A percentile compares a stretch with the other conserved stretches of the same genome.
Conservation (phyloP, 306 rosid species). For the Cicer bijugum region DNA sequence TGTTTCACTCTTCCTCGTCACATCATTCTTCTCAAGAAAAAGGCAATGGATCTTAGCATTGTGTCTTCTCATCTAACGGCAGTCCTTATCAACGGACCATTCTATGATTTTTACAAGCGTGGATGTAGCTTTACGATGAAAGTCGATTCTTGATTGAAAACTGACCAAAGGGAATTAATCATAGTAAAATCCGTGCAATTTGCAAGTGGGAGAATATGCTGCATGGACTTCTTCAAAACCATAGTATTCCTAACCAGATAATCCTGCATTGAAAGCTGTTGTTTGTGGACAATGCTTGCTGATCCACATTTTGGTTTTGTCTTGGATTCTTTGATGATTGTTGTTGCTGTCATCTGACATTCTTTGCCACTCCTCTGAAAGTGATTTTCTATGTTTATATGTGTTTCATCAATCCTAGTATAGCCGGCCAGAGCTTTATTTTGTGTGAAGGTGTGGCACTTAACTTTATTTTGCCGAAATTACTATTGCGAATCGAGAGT, state of each 20-base stretch:
- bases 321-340: constrained; percentile 40
- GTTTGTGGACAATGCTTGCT: constrained; percentile 19
- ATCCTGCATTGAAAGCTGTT: constrained; percentile 34
- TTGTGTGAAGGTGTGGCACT: constrained; percentile 35
- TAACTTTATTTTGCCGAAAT: constrained; percentile 22
- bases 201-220: constrained; percentile 33
- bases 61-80: not conserved
- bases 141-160: constrained; percentile 38
- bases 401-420: constrained; percentile 33
- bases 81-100: constrained; percentile 32
- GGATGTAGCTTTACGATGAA: constrained; percentile 24
- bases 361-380: constrained; percentile 37
- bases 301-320: constrained; percentile 35
- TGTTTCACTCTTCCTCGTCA: constrained; percentile 60
- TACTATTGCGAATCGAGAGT: constrained; percentile 29
- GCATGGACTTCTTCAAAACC: constrained; percentile 28
- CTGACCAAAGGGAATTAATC: constrained; percentile 25
- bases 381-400: constrained; percentile 40
- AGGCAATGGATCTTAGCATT: constrained; percentile 34
- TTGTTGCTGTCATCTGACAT: not conserved
- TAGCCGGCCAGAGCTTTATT: constrained; percentile 20
- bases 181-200: constrained; percentile 1
- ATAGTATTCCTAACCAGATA: constrained; percentile 7
- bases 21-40: constrained; percentile 49
- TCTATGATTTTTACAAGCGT: constrained; percentile 39